Evolutionary conservation across 768 basidiomycete species (phyloP), one percentile per base, ranked within the genome.

Genomic region (Amanita jacksonii): DNA sequence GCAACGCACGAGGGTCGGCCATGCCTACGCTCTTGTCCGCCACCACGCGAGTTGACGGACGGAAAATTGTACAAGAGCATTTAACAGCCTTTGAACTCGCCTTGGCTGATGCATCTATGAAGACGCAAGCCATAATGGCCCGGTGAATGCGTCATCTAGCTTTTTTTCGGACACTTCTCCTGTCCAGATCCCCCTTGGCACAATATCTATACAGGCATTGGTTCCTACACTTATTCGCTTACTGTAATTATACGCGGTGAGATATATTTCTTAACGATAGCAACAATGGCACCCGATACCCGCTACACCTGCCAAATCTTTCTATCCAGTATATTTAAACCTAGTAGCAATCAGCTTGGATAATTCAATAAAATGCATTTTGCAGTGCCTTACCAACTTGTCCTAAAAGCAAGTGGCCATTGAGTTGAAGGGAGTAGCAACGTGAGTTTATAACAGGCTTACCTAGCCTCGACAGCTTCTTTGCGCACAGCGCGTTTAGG

Each of bases 381-480:
- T 38, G 43, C 37, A 15, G 9, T 43, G 36, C 45, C 62, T 49
- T 25, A 74, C 74, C 75, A 77, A 34, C 64, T 72, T 48, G 70
- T 71, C 51, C 73, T 75, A 45, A 20, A 24, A 45, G 46, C 41
- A 44, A 28, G 27, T 36, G 24, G 27, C 33, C n/a, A 18, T 37
- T 40, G 22, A 34, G 51, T 6, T 22, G 9, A 41, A 13, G 30
- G 23, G 6, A 28, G n/a, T 16, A 38, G 18, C 24, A 30, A 36
- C 38, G 28, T 15, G 16, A 20, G 25, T 32, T 40, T 39, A 10
- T 16, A n/a, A n/a, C 28, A 24, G 19, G 55, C 61, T 47, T 46
- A 69, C 71, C 72, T 64, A 25, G 90, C 83, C 52, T 90, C 81
- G 2, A 98, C 96, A 1, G 92, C 94, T 54, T 86, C 88, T 53